These are phyloP conservation scores for Rosellinia necatrix DNA, from an alignment of 2,329 filamentous ascomycete species.

Conservation along the genomic window DNA sequence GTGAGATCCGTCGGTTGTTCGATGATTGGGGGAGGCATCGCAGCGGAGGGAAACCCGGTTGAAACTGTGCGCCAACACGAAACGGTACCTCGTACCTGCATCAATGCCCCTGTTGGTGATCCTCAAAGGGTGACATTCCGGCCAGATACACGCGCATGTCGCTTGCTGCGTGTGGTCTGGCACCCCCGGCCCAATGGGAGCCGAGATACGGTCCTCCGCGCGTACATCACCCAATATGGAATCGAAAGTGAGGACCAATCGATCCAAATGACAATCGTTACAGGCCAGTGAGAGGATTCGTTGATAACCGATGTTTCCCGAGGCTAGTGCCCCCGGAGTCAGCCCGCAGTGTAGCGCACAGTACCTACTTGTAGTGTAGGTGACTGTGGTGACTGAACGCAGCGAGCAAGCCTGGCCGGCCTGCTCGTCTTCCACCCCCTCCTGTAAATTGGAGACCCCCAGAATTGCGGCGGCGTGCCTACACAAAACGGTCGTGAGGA, in stretches of 20 bases:
- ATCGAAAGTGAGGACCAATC: not conserved
- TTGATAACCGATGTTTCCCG: slow-evolving; percentile 14
- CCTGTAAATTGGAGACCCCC: no score
- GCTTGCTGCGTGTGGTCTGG: not conserved
- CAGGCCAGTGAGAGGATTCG: not conserved
- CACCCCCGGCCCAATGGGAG: slow-evolving; percentile 11
- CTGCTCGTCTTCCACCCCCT: no score
- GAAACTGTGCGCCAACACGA: slow-evolving; percentile 35
- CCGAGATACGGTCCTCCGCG: slow-evolving; percentile 5
- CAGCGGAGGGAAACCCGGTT: slow-evolving; percentile 24
- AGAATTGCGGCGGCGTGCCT: not conserved
- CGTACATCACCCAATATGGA: not conserved
- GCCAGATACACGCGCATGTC: slow-evolving; percentile 11
- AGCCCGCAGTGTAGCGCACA: not conserved
- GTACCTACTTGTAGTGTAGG: not conserved
- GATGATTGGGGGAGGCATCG: not conserved
- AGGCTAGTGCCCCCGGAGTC: not conserved
- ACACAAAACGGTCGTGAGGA: not conserved
- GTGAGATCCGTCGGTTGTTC: not conserved
- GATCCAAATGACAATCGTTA: not conserved
- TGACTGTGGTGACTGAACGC: no score
- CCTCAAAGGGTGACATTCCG: slow-evolving; percentile 27
- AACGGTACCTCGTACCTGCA: slow-evolving; percentile 35
- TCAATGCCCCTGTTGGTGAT: slow-evolving; percentile 34
- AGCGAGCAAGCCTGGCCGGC: no score